Evolutionary conservation across 2,329 filamentous ascomycete species (phyloP), one percentile per base, ranked within the genome.

Genomic region (Fusarium algeriense): DNA sequence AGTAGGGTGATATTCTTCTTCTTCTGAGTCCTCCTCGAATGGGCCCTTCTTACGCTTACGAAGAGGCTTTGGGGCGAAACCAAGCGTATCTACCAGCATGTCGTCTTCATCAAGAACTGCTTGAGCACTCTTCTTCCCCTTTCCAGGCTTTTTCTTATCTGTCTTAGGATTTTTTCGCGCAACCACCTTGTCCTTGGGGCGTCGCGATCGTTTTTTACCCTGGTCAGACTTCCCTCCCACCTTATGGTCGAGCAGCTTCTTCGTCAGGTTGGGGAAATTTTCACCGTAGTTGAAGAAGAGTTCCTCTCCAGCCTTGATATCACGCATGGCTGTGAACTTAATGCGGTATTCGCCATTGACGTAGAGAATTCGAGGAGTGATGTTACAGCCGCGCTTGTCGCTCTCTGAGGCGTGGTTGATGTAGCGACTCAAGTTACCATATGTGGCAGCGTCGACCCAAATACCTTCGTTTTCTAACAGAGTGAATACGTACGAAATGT

Each of bases 211-310:
- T 62, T 78, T 81, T 70, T 77, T 78, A 15, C 53, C 54, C 48
- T 73, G 58, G 17, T 67, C 75, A 34, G 78, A 67, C 62, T 80
- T 78, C 49, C 72, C 75, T 66, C 78, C 78, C 44, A 78, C 79
- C 72, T 81, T 81, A 69, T 80, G 75, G 65, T 82, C 81, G 57
- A 82, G 76, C 48, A 82, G 73, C 71, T 83, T 83, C 77, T 82
- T 81, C 9, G 80, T 89, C 62, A 91, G 78, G 64, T 90, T 90
- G 15, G 88, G 88, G 74, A 91, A 91, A 67, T 90, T 88, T 75
- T 90, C 87, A 44, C 92, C 92, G 74, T 97, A 96, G 77, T 95
- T 89, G 80, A 95, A 97, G 77, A 94, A 92, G 1, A 97, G 82
- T 79, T 96, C 93, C 67, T 94, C 91, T 28, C 93, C 93, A 6